Evolutionary conservation across 2,329 filamentous ascomycete genomes (phyloP).

Genomic region (Xylaria sp.): DNA sequence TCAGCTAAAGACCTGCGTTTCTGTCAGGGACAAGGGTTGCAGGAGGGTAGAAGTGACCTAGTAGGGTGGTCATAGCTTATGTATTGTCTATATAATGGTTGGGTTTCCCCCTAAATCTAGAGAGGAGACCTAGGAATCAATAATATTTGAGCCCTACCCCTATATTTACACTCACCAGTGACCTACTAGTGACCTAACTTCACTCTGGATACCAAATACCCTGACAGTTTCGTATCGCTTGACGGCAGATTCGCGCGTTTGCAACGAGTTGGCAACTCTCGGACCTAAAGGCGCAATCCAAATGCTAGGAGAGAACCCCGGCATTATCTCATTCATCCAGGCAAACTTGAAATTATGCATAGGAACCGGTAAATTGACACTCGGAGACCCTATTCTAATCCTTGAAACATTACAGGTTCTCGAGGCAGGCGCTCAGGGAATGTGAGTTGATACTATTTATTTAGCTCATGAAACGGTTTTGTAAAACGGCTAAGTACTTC

Average conservation of each 20-base stretch:
- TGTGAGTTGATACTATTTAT: constrained; percentile 41
- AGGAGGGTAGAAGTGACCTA: too few species aligned
- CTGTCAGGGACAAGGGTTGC: too few species aligned
- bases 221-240: constrained; percentile 27
- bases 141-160: too few species aligned
- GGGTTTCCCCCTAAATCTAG: too few species aligned
- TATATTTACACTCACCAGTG: too few species aligned
- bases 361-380: constrained; percentile 16
- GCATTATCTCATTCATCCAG: constrained; percentile 27
- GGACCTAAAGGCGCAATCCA: background rate
- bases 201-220: too few species aligned
- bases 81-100: too few species aligned
- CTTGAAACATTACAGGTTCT: constrained; percentile 39
- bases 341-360: constrained; percentile 20
- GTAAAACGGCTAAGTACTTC: background rate
- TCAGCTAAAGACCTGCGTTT: constrained; percentile 22
- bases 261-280: constrained; percentile 9
- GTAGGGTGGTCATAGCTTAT: too few species aligned
- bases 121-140: too few species aligned
- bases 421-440: constrained; percentile 49
- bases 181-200: too few species aligned
- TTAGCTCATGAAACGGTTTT: background rate
- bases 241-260: constrained; percentile 9
- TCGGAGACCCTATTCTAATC: constrained; percentile 30
- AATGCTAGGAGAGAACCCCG: constrained; percentile 28